Base-by-base conservation (phyloP, 768 basidiomycete species). In the Boletellus emodensis region DNA sequence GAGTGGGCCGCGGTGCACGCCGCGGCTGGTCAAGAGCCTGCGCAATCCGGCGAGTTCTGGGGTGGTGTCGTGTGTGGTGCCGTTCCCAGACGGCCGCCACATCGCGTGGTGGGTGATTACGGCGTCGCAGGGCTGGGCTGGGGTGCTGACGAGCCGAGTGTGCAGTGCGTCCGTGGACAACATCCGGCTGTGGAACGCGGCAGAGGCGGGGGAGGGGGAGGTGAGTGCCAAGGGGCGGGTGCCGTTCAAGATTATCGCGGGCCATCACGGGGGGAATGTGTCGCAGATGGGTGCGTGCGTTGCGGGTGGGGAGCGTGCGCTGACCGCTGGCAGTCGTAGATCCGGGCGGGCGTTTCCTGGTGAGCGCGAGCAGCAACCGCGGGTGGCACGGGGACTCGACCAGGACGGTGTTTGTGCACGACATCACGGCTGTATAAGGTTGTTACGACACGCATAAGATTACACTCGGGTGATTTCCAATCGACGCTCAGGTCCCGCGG, bases 301-400 rank as follows among this genome's bases (percentile, higher is more conserved):
- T 46, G 20, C 20, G 20, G 20, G 20, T 20, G 40, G 48, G 44
- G n/a, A n/a, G 33, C 24, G 43, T 26, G 24, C 6, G 4, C 24
- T 26, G 24, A 26, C 24, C 24, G 24, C 6, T 26, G 5, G 48
- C 61, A 97, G 94, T 94, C 53, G 77, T 96, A 40, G 94, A 96
- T 74, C 82, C 88, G 38, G 84, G 83, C 7, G 84, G 83, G 10
- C 77, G 84, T 48, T 96, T 94, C 68, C 74, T 97, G 61, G 82
- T 95, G 53, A 94, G 89, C 61, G 89, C 92, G 14, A 94, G 91
- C 58, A 94, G 94, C 44, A 93, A 93, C 65, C 81, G 94, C 52
- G 94, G 93, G 50, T 94, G 92, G 90, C 84, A 88, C 60, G 94
- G 93, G 28, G 91, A 94, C 55, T 87, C 87, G 32, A 94, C 94